Base-by-base conservation (phyloP, 148 eudicot genomes). In the Polygonum maritimum region DNA sequence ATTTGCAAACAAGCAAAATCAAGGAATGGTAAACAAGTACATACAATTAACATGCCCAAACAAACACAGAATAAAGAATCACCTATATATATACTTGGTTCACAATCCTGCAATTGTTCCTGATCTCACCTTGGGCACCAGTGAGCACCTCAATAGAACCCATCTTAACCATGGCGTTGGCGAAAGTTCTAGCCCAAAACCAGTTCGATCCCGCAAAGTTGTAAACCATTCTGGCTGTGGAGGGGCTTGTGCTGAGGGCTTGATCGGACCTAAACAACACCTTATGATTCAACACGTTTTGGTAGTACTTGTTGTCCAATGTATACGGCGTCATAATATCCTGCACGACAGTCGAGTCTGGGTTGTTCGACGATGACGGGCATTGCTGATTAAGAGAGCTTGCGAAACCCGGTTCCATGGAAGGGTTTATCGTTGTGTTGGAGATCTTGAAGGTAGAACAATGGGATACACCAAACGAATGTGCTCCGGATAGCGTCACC, bases 401-500 rank as follows among this genome's bases (percentile, higher is more conserved):
- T 14, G 71, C 71, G 4, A 65, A 65, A 13, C 71, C 33, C 19
- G 71, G 9, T 4, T 91, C 98, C 39, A 93, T 83, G 4, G 87
- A 35, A 11, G 94, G 94, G 76, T 89, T 91, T 33, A 77, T 78
- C 22, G 11, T 47, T 0, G 83, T 82, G 0, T 81, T 83, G 78
- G 83, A 88, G n/a, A 81, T 26, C 0, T 55, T 74, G 36, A 87
- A 87, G 3, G 86, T 81, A 41, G 86, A 80, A n/a, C 71, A 65
- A 9, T 65, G 71, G 5, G 71, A 65, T 0, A 7, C 41, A 0
- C 71, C 71, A 39, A 82, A 78, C 0, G 87, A 87, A 74, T 87
- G 90, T 5, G 87, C 86, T 3, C 90, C 88, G 0, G 86, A 87
- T 21, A 87, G 78, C 2, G 80, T 77, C 57, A 87, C 88, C 84